A percentile compares a stretch with the other conserved stretches of the same genome.
Evolutionary conservation across 768 basidiomycete species (phyloP).

Genomic region (Russula griseocarnosa): DNA sequence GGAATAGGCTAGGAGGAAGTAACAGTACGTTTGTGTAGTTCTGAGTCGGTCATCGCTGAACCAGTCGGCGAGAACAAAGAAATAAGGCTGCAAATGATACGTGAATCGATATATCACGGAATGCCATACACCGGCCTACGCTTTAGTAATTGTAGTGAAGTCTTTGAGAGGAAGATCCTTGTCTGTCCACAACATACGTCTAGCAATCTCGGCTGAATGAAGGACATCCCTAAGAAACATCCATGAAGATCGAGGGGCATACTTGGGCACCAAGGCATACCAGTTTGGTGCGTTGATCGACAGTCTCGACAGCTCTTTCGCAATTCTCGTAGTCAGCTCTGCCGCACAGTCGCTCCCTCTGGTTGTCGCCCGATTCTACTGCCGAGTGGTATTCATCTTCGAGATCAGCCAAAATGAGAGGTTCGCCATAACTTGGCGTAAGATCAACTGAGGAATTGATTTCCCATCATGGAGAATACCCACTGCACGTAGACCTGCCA

Average conservation of each 20-base stretch:
- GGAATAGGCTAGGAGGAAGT: slow-evolving; percentile 71
- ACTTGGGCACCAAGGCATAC: slow-evolving; percentile 43
- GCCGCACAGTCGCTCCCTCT: slow-evolving; percentile 73
- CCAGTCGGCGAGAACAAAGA: slow-evolving; percentile 64
- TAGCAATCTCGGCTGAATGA: slow-evolving; percentile 83
- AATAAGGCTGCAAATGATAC: slow-evolving; percentile 69
- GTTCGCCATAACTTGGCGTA: slow-evolving; percentile 64
- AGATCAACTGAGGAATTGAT: neutral
- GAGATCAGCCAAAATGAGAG: slow-evolving; percentile 71
- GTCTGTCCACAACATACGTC: slow-evolving; percentile 83
- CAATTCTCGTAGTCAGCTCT: slow-evolving; percentile 70
- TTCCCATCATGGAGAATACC: neutral
- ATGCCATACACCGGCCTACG: slow-evolving; percentile 48
- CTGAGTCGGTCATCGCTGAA: slow-evolving; percentile 52
- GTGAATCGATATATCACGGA: slow-evolving; percentile 4
- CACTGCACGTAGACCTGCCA: slow-evolving; percentile 6
- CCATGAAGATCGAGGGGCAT: neutral
- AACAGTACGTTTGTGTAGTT: slow-evolving; percentile 48
- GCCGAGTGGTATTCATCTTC: slow-evolving; percentile 64
- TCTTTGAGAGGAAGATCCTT: slow-evolving; percentile 70
- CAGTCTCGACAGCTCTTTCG: slow-evolving; percentile 59
- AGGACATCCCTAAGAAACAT: slow-evolving; percentile 67
- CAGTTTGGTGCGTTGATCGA: slow-evolving; percentile 93
- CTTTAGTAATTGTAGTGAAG: slow-evolving; percentile 80
- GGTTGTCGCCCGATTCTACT: slow-evolving; percentile 41